Percentiles rank a stretch among this genome's conserved stretches.
These are phyloP conservation scores for Xanthoconium stramineum DNA, from an alignment of 768 basidiomycete species.

Conservation along the genomic window DNA sequence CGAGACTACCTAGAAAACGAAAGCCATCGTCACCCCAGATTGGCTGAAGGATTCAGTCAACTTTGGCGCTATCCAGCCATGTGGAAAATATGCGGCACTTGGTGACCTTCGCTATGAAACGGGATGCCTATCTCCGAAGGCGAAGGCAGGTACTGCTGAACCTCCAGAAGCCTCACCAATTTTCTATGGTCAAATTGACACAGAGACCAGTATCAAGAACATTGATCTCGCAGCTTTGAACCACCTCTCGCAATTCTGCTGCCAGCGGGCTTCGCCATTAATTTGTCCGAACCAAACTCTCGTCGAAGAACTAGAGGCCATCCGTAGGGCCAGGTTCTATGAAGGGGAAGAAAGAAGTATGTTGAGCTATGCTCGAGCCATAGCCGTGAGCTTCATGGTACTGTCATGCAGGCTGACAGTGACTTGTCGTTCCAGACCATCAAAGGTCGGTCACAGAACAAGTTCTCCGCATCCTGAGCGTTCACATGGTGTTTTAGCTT, in stretches of 20 bases:
- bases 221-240: conserved; percentile 20
- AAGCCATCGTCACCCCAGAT: conserved; percentile 64
- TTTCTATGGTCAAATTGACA: conserved; percentile 14
- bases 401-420: neutral
- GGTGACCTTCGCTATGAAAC: conserved; percentile 47
- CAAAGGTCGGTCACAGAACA: conserved; percentile 38
- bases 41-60: conserved; percentile 65
- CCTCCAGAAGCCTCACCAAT: neutral
- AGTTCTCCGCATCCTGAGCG: neutral
- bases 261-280: conserved; percentile 62
- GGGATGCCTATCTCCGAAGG: conserved; percentile 41
- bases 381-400: conserved; percentile 49
- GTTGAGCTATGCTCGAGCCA: conserved; percentile 68
- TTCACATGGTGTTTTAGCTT: conserved; percentile 36
- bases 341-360: conserved; percentile 69
- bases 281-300: conserved; percentile 67
- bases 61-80: conserved; percentile 45
- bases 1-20: conserved; percentile 47
- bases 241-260: conserved; percentile 47
- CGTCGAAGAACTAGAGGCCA: conserved; percentile 52
- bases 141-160: neutral
- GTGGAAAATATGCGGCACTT: conserved; percentile 55
- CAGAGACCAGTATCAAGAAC: conserved; percentile 7
- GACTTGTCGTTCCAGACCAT: conserved; percentile 34
- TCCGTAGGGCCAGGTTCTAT: conserved; percentile 55